These are phyloP conservation scores for Claviceps cyperi DNA, from an alignment of 2,329 filamentous ascomycete species.

Conservation along the genomic window DNA sequence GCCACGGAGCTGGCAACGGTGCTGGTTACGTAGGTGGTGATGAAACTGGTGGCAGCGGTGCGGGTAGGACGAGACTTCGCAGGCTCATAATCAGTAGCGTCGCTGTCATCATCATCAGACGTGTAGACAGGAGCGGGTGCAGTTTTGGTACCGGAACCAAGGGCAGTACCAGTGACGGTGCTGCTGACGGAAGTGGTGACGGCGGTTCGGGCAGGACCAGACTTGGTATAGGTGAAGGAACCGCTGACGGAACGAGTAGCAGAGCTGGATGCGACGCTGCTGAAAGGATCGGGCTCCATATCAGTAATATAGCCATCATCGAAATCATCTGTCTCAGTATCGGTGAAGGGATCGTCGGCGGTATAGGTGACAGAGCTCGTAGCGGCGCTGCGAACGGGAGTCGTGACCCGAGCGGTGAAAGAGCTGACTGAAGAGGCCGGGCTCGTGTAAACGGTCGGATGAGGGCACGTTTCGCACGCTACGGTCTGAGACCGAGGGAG, in stretches of 20 bases:
- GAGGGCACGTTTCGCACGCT: constrained; percentile 9
- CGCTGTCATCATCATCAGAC: too few relatives aligned
- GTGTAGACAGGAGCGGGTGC: neutral
- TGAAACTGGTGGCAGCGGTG: neutral
- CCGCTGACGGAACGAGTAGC: neutral
- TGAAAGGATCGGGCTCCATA: neutral
- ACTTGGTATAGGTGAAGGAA: neutral
- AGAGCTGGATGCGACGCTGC: neutral
- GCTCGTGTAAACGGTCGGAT: constrained; percentile 20
- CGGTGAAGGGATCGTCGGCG: neutral
- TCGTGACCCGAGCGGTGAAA: neutral
- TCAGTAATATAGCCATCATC: neutral
- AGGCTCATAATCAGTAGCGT: neutral
- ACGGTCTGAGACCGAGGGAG: constrained; percentile 11
- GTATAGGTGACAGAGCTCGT: neutral
- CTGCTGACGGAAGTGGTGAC: neutral
- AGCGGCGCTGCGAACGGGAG: neutral
- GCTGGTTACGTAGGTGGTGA: neutral
- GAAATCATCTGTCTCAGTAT: neutral
- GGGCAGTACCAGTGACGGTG: neutral
- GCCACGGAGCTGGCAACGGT: neutral
- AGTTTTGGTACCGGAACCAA: neutral
- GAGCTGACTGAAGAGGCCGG: constrained; percentile 22
- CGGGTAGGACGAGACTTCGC: neutral
- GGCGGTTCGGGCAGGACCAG: neutral